phyloP scores from a whole-genome alignment of 2,329 filamentous ascomycete species.

The Herpotrichia juniperi region DNA sequence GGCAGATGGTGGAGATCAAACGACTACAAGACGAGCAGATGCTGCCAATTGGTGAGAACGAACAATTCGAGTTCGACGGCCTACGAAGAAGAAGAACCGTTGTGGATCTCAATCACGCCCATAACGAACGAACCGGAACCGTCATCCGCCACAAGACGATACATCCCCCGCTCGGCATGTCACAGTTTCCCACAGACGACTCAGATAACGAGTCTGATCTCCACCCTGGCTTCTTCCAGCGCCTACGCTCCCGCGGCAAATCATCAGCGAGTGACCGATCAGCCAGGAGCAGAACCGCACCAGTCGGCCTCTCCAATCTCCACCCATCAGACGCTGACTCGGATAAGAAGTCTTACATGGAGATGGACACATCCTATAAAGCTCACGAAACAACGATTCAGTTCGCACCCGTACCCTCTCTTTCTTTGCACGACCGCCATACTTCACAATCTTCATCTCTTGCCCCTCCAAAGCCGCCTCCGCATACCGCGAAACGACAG shows the following conservation, averaged over 20 bases:
- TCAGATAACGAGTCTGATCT: slow-evolving; percentile 45
- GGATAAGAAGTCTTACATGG: slow-evolving; percentile 57
- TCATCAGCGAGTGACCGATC: slow-evolving; percentile 36
- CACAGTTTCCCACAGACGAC: slow-evolving; percentile 74
- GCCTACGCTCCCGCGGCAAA: slow-evolving; percentile 41
- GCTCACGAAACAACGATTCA: slow-evolving; percentile 49
- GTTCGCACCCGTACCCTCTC: slow-evolving; percentile 48
- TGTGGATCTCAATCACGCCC: slow-evolving; percentile 49
- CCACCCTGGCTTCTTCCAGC: slow-evolving; percentile 57
- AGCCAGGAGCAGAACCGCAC: too few relatives aligned
- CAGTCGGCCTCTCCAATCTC: slow-evolving; percentile 31
- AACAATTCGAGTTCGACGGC: slow-evolving; percentile 89
- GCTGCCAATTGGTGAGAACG: slow-evolving; percentile 78
- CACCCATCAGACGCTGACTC: slow-evolving; percentile 29
- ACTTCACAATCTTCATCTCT: slow-evolving; percentile 49
- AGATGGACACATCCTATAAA: slow-evolving; percentile 57
- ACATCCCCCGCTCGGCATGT: slow-evolving; percentile 87
- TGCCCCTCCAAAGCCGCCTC: slow-evolving; percentile 63
- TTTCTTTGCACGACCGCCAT: slow-evolving; percentile 44
- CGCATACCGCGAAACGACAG: slow-evolving; percentile 68
- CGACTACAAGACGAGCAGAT: slow-evolving; percentile 83
- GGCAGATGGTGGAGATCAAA: slow-evolving; percentile 79
- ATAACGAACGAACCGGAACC: slow-evolving; percentile 41
- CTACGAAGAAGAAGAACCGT: slow-evolving; percentile 74
- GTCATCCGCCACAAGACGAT: slow-evolving; percentile 56